These are phyloP conservation scores for Tinospora cordifolia DNA, from an alignment of 164 flowering plant genomes.

Conservation along the genomic window DNA sequence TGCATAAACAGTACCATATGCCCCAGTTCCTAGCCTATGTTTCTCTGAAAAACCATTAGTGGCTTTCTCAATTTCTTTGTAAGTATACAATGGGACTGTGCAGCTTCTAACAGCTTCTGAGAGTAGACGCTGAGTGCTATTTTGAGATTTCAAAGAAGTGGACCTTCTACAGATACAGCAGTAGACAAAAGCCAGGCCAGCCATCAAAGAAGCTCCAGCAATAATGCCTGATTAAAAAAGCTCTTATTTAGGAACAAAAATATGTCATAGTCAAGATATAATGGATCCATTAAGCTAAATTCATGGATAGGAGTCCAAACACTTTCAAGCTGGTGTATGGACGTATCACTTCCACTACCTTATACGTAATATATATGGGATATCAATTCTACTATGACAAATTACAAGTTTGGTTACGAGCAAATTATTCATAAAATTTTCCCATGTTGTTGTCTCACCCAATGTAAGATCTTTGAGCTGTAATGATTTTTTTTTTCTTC, in stretches of 20 bases:
- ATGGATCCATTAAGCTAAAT: too few species aligned
- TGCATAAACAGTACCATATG: slow-evolving; percentile 77
- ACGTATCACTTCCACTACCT: too few species aligned
- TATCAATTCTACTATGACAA: not conserved
- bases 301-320: too few species aligned
- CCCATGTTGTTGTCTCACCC: not conserved
- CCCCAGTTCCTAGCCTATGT: slow-evolving; percentile 69
- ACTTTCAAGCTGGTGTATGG: too few species aligned
- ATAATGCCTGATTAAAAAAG: slow-evolving; percentile 31
- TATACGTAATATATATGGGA: too few species aligned
- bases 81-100: slow-evolving; percentile 50
- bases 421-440: not conserved
- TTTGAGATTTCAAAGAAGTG: slow-evolving; percentile 15
- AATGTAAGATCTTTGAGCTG: not conserved
- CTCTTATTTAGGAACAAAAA: slow-evolving; percentile 4
- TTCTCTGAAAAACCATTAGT: slow-evolving; percentile 60
- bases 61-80: slow-evolving; percentile 75
- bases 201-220: slow-evolving; percentile 46
- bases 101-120: slow-evolving; percentile 38
- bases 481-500: too few species aligned
- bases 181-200: slow-evolving; percentile 21
- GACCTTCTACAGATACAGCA: slow-evolving; percentile 14
- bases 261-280: not conserved
- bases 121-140: slow-evolving; percentile 27
- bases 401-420: not conserved